Percentiles rank a stretch among this genome's conserved stretches.
These are phyloP conservation scores for Scheffersomyces stambukii DNA, from an alignment of 1,139 yeast genomes.

Conservation along the genomic window DNA sequence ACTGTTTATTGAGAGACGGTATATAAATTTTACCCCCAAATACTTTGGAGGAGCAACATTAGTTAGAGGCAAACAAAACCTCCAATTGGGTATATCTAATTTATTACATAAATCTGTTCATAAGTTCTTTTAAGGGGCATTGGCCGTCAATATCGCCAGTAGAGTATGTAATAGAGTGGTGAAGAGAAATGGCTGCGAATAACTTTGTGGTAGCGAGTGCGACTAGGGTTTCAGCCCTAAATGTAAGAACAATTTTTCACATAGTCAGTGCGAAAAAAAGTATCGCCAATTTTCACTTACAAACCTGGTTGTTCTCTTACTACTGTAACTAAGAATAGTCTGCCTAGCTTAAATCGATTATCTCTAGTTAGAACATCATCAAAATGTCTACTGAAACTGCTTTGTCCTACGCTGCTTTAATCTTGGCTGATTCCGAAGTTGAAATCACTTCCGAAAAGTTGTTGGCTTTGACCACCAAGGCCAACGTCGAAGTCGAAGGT, in stretches of 20 bases:
- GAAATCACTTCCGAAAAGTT: conserved; percentile 78
- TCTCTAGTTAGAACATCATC: conserved; percentile 31
- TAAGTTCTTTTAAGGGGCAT: no score
- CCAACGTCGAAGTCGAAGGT: conserved; percentile 46
- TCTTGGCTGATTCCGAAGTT: conserved; percentile 80
- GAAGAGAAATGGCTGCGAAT: no score
- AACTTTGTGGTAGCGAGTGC: conserved; percentile 3
- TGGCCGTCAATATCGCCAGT: no score
- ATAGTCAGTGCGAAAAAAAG: background rate
- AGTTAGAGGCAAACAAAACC: no score
- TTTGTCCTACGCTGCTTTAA: conserved; percentile 83
- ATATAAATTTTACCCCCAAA: no score
- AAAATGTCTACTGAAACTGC: conserved; percentile 79
- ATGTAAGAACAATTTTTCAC: conserved; percentile 1
- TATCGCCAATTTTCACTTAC: no score
- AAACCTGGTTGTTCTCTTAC: no score
- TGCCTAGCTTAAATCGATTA: conserved; percentile 55
- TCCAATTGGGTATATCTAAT: background rate
- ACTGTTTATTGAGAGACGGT: conserved; percentile 11
- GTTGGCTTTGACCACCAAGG: conserved; percentile 53
- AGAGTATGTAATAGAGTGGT: no score
- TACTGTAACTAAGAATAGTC: conserved; percentile 70
- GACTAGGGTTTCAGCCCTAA: conserved; percentile 5
- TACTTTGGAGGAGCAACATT: no score
- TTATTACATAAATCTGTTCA: background rate